Base-by-base conservation (phyloP, 179 eudicot species). In the Spergularia azorica region DNA sequence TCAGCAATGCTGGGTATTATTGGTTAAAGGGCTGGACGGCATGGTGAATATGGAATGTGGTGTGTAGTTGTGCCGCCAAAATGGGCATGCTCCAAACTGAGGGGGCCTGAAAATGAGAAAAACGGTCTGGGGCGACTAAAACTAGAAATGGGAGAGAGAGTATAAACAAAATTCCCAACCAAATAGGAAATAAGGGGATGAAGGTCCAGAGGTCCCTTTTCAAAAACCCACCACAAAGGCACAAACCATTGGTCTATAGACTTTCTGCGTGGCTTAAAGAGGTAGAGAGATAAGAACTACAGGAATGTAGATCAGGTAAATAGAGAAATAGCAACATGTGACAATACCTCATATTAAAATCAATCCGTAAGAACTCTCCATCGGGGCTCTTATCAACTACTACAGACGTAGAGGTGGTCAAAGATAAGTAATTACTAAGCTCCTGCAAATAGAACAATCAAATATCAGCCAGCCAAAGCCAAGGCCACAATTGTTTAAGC, bases 341-440 rank as follows among this genome's bases (percentile, higher is more conserved):
- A 54, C 68, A 46, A 70, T 81, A 91, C 97, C 97, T 95, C 73
- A 95, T 83, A 83, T 93, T 89, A 73, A 95, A 93, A 79, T 91
- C 97, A 79, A 95, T 87, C 62, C 94, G 97, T 77, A 95, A 83
- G 83, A 87, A 86, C 74, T 95, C 97, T 63, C 89, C 97, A 86
- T 93, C 93, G 66, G 92, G 83, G 83, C 97, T 95, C 77, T 84
- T 93, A 85, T 95, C 99, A 80, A 95, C 93, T 18, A 95, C 83
- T 14, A 95, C 81, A 50, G 97, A 79, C 67, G 99, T 90, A 48
- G 92, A 79, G 79, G 97, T 91, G 83, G 84, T 93, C 84, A 91
- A 84, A 21, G 85, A 79, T 89, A 95, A 39, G 83, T 93, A 95
- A 83, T 77, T 82, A 86, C 80, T 88, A 67, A 95, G 85, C 83